Evolutionary conservation across 352 stramenopile species (phyloP).

Genomic region (Salisapilia sapeloensis): DNA sequence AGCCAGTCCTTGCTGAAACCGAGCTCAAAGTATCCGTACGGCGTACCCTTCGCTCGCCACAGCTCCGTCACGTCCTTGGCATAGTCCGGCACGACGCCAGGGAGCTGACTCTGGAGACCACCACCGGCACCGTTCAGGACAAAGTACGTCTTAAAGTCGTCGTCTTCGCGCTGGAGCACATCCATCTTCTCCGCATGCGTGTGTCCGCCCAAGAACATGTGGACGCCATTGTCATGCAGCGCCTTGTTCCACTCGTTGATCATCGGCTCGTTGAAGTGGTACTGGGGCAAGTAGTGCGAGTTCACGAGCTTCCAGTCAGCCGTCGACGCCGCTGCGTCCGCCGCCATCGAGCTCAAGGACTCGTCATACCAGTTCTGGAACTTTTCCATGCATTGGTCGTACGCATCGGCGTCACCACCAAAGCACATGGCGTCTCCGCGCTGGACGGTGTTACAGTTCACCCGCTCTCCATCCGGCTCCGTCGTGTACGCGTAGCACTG

Average conservation of each 20-base stretch:
- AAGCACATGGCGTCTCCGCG: conserved; percentile 29
- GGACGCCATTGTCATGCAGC: conserved; percentile 20
- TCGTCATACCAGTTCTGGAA: conserved; percentile 39
- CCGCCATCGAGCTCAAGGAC: conserved; percentile 26
- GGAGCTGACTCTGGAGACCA: conserved; percentile 55
- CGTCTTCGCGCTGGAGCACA: conserved; percentile 34
- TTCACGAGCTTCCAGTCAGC: conserved; percentile 62
- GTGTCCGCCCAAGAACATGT: conserved; percentile 59
- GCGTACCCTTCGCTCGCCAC: conserved; percentile 30
- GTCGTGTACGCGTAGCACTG: conserved; percentile 57
- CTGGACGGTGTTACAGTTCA: conserved; percentile 22
- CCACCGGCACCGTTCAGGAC: conserved; percentile 51
- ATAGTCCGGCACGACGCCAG: conserved; percentile 24
- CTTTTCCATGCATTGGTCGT: conserved; percentile 36
- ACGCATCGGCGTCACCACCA: conserved; percentile 34
- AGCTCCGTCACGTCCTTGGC: conserved; percentile 21
- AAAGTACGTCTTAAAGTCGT: conserved; percentile 51
- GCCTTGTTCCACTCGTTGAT: conserved; percentile 46
- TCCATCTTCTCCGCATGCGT: conserved; percentile 49
- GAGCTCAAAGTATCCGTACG: conserved; percentile 59
- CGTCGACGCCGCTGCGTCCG: conserved; percentile 27
- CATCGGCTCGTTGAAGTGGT: conserved; percentile 49
- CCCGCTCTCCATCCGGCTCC: conserved; percentile 22
- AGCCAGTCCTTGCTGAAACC: conserved; percentile 37
- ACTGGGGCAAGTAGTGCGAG: conserved; percentile 59